phyloP scores from a whole-genome alignment of 2,329 filamentous ascomycete species.

The Cercospora sp. region DNA sequence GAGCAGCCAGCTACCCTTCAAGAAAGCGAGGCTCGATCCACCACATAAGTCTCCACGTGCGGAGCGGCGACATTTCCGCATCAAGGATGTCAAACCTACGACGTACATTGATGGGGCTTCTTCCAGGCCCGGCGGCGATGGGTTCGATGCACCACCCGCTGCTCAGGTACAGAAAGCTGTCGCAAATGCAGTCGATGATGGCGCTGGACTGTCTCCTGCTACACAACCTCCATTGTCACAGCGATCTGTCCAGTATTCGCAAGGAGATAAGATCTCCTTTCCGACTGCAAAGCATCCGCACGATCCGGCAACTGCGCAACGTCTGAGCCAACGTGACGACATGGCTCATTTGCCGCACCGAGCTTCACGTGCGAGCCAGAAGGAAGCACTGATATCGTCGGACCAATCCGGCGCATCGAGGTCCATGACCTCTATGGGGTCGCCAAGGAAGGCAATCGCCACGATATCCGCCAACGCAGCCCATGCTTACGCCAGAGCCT shows the following conservation, averaged over 20 bases:
- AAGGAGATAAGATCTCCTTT: slow-evolving; percentile 60
- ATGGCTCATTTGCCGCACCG: slow-evolving; percentile 20
- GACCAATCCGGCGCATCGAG: not conserved
- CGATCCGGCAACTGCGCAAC: slow-evolving; percentile 61
- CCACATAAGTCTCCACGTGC: slow-evolving; percentile 11
- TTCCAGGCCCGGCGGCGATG: slow-evolving; percentile 16
- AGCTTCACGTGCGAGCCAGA: slow-evolving; percentile 16
- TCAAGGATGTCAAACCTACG: slow-evolving; percentile 27
- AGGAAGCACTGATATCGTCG: slow-evolving; percentile 4
- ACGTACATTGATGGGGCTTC: slow-evolving; percentile 2
- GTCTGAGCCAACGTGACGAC: slow-evolving; percentile 64
- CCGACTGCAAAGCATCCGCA: slow-evolving; percentile 75
- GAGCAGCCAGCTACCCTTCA: slow-evolving; percentile 27
- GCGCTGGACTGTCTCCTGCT: slow-evolving; percentile 7
- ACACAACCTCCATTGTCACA: slow-evolving; percentile 32
- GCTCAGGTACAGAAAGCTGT: slow-evolving; percentile 10
- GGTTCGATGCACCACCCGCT: slow-evolving; percentile 18
- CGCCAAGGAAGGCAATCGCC: not conserved
- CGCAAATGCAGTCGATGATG: not conserved
- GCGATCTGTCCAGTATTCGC: slow-evolving; percentile 39
- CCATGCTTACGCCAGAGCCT: slow-evolving; percentile 30
- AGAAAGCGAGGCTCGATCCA: slow-evolving; percentile 25
- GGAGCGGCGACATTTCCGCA: slow-evolving; percentile 30
- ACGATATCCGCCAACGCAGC: not conserved
- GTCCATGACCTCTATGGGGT: slow-evolving; percentile 2